Evolutionary conservation across 2,329 filamentous ascomycete species (phyloP).

Genomic region (Venturia aucupariae): DNA sequence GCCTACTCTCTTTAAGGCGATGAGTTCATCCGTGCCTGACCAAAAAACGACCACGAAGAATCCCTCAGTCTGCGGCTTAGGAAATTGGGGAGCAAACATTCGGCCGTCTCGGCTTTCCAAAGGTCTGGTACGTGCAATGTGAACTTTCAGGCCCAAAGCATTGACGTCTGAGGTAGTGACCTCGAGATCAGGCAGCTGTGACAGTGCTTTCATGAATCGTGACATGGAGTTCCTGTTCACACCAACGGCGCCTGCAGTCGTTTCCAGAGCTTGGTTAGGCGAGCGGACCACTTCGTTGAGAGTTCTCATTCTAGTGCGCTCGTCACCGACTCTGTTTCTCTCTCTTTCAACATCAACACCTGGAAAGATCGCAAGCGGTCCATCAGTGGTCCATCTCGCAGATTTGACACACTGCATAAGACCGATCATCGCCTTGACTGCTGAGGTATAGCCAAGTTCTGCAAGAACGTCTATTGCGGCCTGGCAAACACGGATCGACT

Average conservation of each 20-base stretch:
- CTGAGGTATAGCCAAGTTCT: conserved; percentile 74
- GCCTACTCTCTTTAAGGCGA: conserved; percentile 76
- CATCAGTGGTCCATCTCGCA: conserved; percentile 80
- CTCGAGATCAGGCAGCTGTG: conserved; percentile 59
- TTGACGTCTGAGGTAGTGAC: conserved; percentile 54
- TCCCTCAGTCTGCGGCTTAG: conserved; percentile 88
- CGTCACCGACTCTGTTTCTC: conserved; percentile 34
- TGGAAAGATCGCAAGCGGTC: conserved; percentile 70
- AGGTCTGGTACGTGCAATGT: conserved; percentile 58
- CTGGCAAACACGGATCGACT: conserved; percentile 93
- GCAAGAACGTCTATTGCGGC: conserved; percentile 89
- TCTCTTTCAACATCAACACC: conserved; percentile 47
- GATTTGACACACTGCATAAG: conserved; percentile 89
- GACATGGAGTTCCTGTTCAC: conserved; percentile 38
- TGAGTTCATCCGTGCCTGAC: conserved; percentile 59
- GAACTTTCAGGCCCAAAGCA: conserved; percentile 53
- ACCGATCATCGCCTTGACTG: conserved; percentile 70
- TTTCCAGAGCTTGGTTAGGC: conserved; percentile 23
- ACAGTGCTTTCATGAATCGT: conserved; percentile 50
- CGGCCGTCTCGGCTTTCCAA: conserved; percentile 34
- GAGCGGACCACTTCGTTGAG: conserved; percentile 31
- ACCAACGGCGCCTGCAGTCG: conserved; percentile 38
- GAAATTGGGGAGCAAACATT: conserved; percentile 81
- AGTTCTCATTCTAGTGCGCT: conserved; percentile 24
- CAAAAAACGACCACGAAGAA: conserved; percentile 79